phyloP scores from a whole-genome alignment of 805 yeast species.

The Jamesozyma spencerorum region DNA sequence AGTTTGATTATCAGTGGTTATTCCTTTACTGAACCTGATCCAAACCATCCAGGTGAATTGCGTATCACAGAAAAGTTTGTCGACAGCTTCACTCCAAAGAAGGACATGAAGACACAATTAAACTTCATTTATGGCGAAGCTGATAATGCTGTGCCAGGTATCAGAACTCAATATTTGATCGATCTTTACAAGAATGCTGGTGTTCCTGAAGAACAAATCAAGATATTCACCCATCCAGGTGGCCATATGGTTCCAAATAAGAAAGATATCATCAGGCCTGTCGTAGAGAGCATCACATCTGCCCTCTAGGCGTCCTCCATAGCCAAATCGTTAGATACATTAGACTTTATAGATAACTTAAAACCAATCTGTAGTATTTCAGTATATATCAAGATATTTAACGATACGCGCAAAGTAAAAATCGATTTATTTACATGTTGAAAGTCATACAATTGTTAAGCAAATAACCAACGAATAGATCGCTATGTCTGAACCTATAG shows the following conservation, averaged over 20 bases:
- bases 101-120: slow-evolving; percentile 33
- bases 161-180: slow-evolving; percentile 54
- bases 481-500: no score
- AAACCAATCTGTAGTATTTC: no score
- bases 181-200: slow-evolving; percentile 34
- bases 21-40: slow-evolving; percentile 36
- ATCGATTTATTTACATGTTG: no score
- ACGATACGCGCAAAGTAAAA: no score
- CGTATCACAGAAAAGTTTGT: slow-evolving; percentile 32
- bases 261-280: slow-evolving; percentile 41
- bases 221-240: slow-evolving; percentile 74
- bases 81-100: slow-evolving; percentile 27
- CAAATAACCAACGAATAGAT: no score
- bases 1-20: slow-evolving; percentile 70
- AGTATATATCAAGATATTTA: no score
- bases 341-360: no score
- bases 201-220: slow-evolving; percentile 34
- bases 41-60: slow-evolving; percentile 26
- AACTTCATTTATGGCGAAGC: slow-evolving; percentile 78
- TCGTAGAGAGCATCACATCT: slow-evolving; percentile 32
- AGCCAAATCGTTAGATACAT: no score
- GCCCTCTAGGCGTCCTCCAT: slow-evolving; percentile 15
- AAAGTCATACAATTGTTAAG: no score
- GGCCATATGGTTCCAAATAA: slow-evolving; percentile 95
- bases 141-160: slow-evolving; percentile 77